These are phyloP conservation scores for Mycena olivaceomarginata DNA, from an alignment of 768 basidiomycete species.

Conservation along the genomic window DNA sequence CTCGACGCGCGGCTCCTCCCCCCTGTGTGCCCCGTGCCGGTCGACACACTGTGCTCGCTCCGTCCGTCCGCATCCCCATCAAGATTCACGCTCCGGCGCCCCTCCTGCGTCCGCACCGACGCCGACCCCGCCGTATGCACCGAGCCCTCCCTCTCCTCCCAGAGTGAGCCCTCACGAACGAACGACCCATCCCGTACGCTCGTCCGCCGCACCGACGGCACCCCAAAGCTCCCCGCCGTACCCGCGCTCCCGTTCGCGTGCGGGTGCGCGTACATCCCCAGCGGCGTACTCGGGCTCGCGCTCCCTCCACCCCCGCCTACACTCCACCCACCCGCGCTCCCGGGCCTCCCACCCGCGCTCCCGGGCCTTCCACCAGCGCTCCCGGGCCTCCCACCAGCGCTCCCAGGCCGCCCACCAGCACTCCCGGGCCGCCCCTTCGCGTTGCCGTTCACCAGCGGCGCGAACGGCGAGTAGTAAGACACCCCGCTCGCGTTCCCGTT, in stretches of 20 bases:
- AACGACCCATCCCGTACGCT: not conserved
- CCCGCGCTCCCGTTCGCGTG: conserved; percentile 47
- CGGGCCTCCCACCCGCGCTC: not conserved
- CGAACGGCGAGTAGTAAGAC: no score
- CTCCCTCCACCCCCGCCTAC: not conserved
- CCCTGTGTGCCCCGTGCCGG: not conserved
- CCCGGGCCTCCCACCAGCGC: not conserved
- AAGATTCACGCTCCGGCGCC: not conserved
- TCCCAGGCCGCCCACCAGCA: not conserved
- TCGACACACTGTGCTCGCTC: conserved; percentile 37
- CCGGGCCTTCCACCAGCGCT: not conserved
- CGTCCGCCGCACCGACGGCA: not conserved
- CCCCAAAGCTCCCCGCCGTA: conserved; percentile 43
- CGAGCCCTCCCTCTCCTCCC: not conserved
- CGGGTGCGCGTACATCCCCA: conserved; percentile 44
- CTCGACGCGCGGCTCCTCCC: conserved; percentile 38
- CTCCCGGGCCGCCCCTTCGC: no score
- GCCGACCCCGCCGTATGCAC: not conserved
- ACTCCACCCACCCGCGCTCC: not conserved
- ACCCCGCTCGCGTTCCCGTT: not conserved
- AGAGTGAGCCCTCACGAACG: no score
- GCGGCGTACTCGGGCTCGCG: conserved; percentile 41
- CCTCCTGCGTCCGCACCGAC: not conserved
- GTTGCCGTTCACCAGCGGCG: no score
- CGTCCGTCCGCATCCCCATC: not conserved